Conservation (phyloP, 345 rosid species). For the Abelmoschus esculentus region DNA sequence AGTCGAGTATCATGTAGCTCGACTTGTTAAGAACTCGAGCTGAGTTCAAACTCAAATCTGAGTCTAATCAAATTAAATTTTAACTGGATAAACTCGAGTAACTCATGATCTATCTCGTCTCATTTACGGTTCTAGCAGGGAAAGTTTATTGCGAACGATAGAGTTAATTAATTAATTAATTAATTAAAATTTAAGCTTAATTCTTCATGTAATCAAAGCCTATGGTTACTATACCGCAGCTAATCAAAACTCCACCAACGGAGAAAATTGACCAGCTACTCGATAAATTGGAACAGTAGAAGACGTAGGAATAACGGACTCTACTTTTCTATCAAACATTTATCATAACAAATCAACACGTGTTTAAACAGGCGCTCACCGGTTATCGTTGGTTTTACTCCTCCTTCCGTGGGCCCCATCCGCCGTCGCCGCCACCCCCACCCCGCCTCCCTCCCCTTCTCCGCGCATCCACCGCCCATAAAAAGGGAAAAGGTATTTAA, state of each 20-base stretch:
- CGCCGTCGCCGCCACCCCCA: not conserved
- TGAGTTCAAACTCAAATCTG: no score
- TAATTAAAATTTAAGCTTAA: not conserved
- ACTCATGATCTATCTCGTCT: no score
- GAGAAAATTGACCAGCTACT: not conserved
- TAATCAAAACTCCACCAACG: not conserved
- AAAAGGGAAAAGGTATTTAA: not conserved
- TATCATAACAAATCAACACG: constrained; percentile 29
- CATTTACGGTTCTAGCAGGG: no score
- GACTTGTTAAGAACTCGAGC: no score
- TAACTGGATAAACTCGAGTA: no score
- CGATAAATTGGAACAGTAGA: constrained; percentile 3
- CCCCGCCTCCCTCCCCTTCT: constrained; percentile 1
- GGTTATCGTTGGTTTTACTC: constrained; percentile 18
- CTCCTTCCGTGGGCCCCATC: not conserved
- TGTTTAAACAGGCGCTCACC: constrained; percentile 21
- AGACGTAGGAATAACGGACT: constrained; percentile 18
- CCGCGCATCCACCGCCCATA: not conserved
- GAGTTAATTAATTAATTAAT: not conserved
- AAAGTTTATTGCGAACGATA: not conserved
- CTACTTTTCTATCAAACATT: not conserved
- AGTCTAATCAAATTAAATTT: no score
- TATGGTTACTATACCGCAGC: not conserved
- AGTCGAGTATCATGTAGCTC: no score
- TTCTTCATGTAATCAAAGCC: not conserved